Evolutionary conservation across 2,329 filamentous ascomycete genomes (phyloP).

Genomic region (Pseudocercospora fuligena): DNA sequence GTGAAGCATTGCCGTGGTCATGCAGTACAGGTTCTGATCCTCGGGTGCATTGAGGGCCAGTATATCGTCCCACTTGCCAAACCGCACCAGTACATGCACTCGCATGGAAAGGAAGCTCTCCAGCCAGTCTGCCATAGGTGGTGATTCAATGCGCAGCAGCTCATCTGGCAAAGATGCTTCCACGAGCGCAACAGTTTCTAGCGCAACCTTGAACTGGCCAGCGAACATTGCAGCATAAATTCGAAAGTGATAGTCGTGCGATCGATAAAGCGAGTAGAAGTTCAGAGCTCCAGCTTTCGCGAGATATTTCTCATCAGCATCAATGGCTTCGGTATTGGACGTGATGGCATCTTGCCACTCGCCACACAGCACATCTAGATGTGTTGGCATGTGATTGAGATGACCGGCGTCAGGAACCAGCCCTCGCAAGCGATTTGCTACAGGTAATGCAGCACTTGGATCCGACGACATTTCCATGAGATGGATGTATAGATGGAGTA

Average conservation of each 20-base stretch:
- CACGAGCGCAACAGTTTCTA: slow-evolving; percentile 64
- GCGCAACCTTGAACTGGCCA: slow-evolving; percentile 65
- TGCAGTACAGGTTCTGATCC: slow-evolving; percentile 67
- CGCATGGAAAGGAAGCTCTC: slow-evolving; percentile 72
- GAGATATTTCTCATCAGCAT: slow-evolving; percentile 71
- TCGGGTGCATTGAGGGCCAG: slow-evolving; percentile 60
- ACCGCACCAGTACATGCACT: slow-evolving; percentile 72
- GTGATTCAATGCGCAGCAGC: slow-evolving; percentile 66
- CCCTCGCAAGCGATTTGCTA: slow-evolving; percentile 65
- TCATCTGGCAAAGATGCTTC: slow-evolving; percentile 67
- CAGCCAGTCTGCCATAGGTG: slow-evolving; percentile 79
- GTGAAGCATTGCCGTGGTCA: slow-evolving; percentile 69
- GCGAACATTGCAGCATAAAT: slow-evolving; percentile 81
- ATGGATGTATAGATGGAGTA: slow-evolving; percentile 78
- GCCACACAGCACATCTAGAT: slow-evolving; percentile 74
- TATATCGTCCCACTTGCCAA: slow-evolving; percentile 72
- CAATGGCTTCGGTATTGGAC: slow-evolving; percentile 69
- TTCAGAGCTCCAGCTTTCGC: slow-evolving; percentile 63
- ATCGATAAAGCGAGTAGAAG: slow-evolving; percentile 78
- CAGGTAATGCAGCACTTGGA: slow-evolving; percentile 66
- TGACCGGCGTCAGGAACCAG: slow-evolving; percentile 73
- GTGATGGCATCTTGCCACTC: slow-evolving; percentile 70
- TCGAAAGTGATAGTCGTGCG: slow-evolving; percentile 75
- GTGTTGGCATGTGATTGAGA: slow-evolving; percentile 76
- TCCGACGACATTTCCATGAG: slow-evolving; percentile 75